These are phyloP conservation scores for Pseudogymnoascus sp. DNA, from an alignment of 2,329 filamentous ascomycete genomes.

Conservation along the genomic window DNA sequence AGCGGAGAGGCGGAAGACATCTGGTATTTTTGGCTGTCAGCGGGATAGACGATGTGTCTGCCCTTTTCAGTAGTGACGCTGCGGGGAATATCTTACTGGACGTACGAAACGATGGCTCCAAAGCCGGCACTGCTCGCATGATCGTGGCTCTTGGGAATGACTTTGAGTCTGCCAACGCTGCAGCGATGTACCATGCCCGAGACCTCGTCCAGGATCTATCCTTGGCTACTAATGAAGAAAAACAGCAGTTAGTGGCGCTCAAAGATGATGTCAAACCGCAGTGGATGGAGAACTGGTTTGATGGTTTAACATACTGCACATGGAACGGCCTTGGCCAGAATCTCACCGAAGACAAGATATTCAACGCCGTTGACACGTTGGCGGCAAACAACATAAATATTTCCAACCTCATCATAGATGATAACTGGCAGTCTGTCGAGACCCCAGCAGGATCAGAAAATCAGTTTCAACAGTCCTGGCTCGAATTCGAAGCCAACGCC, in stretches of 20 bases:
- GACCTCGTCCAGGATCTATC: constrained; percentile 48
- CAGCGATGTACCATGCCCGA: constrained; percentile 83
- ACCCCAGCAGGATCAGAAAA: constrained; percentile 35
- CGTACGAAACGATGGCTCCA: constrained; percentile 61
- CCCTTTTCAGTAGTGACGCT: constrained; percentile 58
- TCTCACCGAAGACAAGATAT: constrained; percentile 72
- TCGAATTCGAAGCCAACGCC: constrained; percentile 77
- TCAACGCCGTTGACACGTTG: constrained; percentile 66
- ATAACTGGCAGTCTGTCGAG: constrained; percentile 85
- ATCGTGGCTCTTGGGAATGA: constrained; percentile 64
- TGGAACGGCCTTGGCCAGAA: constrained; percentile 89
- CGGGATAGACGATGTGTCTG: constrained; percentile 62
- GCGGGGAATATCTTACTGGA: constrained; percentile 62
- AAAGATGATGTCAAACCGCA: constrained; percentile 45
- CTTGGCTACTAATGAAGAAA: constrained; percentile 35
- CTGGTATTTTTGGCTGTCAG: constrained; percentile 74
- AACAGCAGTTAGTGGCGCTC: constrained; percentile 40
- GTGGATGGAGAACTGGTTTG: constrained; percentile 86
- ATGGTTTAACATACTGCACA: constrained; percentile 90
- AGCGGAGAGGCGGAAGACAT: constrained; percentile 56
- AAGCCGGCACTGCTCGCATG: constrained; percentile 50
- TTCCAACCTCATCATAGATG: constrained; percentile 86
- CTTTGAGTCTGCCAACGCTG: constrained; percentile 70
- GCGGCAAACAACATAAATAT: constrained; percentile 67
- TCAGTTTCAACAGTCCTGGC: constrained; percentile 60